Evolutionary conservation across 306 rosid species (phyloP).

Genomic region (Quercus mongolica): DNA sequence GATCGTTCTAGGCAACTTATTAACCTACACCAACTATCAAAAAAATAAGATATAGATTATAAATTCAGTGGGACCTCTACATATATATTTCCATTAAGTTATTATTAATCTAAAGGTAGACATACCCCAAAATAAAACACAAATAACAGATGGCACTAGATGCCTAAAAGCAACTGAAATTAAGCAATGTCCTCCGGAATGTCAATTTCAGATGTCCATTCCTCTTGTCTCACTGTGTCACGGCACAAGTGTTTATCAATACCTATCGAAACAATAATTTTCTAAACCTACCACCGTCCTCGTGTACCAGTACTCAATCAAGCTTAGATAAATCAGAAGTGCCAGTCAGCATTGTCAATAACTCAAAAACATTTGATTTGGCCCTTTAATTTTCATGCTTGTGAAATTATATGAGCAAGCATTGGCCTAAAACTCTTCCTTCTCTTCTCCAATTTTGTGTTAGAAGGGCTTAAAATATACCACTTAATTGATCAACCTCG

Average conservation of each 20-base stretch:
- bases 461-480: not conserved
- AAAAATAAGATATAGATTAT: too few relatives aligned
- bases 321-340: not conserved
- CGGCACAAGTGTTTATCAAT: not conserved
- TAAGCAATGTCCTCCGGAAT: not conserved
- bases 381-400: too few relatives aligned
- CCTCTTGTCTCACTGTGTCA: not conserved
- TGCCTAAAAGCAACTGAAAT: not conserved
- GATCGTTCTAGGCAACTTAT: too few relatives aligned
- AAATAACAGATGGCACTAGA: too few relatives aligned
- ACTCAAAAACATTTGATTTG: not conserved
- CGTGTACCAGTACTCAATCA: not conserved
- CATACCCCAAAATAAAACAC: too few relatives aligned
- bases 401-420: too few relatives aligned
- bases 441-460: not conserved
- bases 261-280: not conserved
- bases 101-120: too few relatives aligned
- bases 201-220: not conserved
- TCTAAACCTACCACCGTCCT: conserved; percentile 13
- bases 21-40: too few relatives aligned
- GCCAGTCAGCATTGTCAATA: not conserved
- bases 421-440: not conserved
- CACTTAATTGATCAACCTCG: not conserved
- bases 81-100: too few relatives aligned
- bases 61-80: too few relatives aligned